Evolutionary conservation across 495 filamentous ascomycete genomes (phyloP), one percentile per base, ranked within the genome.

Genomic region (Neurospora africana): DNA sequence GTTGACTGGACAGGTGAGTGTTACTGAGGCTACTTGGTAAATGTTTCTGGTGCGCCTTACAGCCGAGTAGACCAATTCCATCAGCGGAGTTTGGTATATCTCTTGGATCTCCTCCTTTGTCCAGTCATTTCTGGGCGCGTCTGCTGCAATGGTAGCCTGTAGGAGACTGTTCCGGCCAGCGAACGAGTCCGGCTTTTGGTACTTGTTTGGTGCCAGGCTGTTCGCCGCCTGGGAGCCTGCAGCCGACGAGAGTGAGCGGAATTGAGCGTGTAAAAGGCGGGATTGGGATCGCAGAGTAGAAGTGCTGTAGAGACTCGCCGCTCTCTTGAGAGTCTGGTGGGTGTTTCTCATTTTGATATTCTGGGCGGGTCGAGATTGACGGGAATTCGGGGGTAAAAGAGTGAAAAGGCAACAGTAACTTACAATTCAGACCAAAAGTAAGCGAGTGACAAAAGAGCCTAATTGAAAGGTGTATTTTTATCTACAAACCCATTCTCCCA

Each of bases 81-180:
- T 90, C 79, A 95, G 83, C 0, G 92, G 91, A 5, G 89, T 91
- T 76, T 93, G 83, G 78, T 94, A 94, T 75, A 96, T 89, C 72
- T 88, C 85, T 61, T 86, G 79, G 68, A 94, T 90, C 80, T 95
- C 91, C 21, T 93, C 90, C 72, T 86, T 88, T 15, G 91, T 92
- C 93, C 93, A 95, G 77, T 87, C 87, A 72, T 87, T 90, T 68
- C 91, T 85, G 23, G 90, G 87, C 38, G 75, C 81, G 0, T 81
- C 84, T 10, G 90, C 87, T 10, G 83, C 80, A 13, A 90, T 83
- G 7, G 91, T 91, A 65, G 80, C 77, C 35, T 72, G 79, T 41
- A 83, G 70, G 27, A 77, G 44, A 53, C 44, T 53, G 21, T 23
- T 23, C 44, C 44, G 44, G 44, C 44, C 21, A 53, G 44, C 21